These are phyloP conservation scores for Teunomyces atbi DNA, from an alignment of 805 yeast genomes.

Conservation along the genomic window DNA sequence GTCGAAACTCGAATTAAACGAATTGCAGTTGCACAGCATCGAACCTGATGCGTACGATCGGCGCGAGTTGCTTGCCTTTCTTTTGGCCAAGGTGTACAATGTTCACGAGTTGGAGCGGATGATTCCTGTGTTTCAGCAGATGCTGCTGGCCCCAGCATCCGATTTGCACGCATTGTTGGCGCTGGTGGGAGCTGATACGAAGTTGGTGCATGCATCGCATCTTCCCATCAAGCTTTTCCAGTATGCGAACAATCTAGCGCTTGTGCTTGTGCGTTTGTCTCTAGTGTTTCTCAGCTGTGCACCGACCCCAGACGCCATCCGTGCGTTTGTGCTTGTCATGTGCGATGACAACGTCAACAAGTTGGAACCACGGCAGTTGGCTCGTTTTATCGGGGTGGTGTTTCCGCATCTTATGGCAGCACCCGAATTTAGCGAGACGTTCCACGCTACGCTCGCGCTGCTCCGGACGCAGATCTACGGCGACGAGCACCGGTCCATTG, in stretches of 20 bases:
- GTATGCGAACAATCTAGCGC: conserved; percentile 14
- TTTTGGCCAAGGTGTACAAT: conserved; percentile 7
- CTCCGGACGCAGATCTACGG: conserved; percentile 10
- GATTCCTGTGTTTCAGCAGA: background rate
- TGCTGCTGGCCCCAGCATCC: background rate
- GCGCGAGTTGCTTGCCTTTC: conserved; percentile 9
- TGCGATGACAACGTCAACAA: conserved; percentile 30
- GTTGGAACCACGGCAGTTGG: conserved; percentile 11
- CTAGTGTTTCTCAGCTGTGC: conserved; percentile 17
- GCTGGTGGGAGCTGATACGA: background rate
- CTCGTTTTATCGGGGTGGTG: conserved; percentile 16
- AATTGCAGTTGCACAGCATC: conserved; percentile 3
- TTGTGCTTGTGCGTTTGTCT: conserved; percentile 15
- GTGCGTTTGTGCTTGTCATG: conserved; percentile 15
- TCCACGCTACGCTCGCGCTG: background rate
- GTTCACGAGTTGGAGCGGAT: conserved; percentile 5
- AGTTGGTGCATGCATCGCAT: background rate
- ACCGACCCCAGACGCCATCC: background rate
- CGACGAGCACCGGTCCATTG: background rate
- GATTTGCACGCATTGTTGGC: background rate
- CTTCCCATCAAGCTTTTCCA: conserved; percentile 22
- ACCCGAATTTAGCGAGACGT: background rate
- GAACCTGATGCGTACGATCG: background rate
- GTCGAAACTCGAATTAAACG: background rate
- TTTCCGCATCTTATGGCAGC: conserved; percentile 9